phyloP scores from a whole-genome alignment of 1,284 basidiomycete species.

The Sphaerobolus stellatus region DNA sequence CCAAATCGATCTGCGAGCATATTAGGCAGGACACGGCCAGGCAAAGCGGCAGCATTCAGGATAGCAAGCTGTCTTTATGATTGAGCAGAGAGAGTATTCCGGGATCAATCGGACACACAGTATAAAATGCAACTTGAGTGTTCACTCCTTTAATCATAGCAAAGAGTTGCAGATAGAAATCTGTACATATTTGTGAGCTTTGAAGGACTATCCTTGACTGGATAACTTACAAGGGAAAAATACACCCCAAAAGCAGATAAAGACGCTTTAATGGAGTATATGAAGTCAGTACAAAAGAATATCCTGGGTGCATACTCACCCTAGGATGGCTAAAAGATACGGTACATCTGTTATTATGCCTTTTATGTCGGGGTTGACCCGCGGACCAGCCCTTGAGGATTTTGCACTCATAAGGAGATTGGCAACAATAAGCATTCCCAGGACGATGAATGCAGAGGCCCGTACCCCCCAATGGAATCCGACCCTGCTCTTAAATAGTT shows the following conservation, averaged over 20 bases:
- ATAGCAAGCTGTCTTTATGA: slow-evolving; percentile 34
- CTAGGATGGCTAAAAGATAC: slow-evolving; percentile 17
- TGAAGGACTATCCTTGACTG: background rate
- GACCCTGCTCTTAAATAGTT: slow-evolving; percentile 37
- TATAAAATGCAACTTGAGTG: slow-evolving; percentile 39
- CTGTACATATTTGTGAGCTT: background rate
- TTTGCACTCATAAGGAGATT: slow-evolving; percentile 12
- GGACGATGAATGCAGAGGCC: background rate
- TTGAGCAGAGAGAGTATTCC: background rate
- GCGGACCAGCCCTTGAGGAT: background rate
- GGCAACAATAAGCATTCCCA: slow-evolving; percentile 1
- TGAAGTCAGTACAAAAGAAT: background rate
- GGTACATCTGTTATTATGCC: slow-evolving; percentile 21
- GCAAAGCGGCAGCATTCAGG: slow-evolving; percentile 40
- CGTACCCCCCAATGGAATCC: slow-evolving; percentile 45
- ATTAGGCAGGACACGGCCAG: slow-evolving; percentile 39
- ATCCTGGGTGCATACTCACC: slow-evolving; percentile 7
- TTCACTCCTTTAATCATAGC: slow-evolving; percentile 20
- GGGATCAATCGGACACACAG: slow-evolving; percentile 23
- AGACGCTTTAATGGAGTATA: background rate
- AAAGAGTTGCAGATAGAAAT: slow-evolving; percentile 27
- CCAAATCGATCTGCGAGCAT: slow-evolving; percentile 37
- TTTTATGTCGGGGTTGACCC: background rate
- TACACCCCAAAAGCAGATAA: background rate
- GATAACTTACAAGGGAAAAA: background rate